Base-by-base conservation (phyloP, 2,329 filamentous ascomycete species). In the Claviceps cyperi region DNA sequence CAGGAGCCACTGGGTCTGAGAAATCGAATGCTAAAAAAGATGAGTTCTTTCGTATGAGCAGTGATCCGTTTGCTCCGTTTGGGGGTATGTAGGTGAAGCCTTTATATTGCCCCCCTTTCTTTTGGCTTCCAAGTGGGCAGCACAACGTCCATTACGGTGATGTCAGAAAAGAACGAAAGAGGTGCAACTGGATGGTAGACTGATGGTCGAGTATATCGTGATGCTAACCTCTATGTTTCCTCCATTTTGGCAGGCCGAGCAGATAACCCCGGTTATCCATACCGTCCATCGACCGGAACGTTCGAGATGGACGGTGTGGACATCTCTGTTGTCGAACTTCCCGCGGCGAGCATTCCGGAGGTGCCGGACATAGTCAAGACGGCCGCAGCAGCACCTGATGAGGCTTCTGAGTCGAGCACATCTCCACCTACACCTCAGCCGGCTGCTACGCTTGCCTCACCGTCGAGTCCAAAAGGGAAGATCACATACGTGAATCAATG, bases 11-110 rank as follows among this genome's bases (percentile, higher is more conserved):
- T 9, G 24, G 43, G 7, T 51, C n/a, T 41, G 51, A 52, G 19
- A 52, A 52, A 9, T 17, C 13, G 15, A 39, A 19, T 19, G n/a
- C 51, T 54, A 22, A 53, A 59, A 46, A 59, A 60, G 36, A 52
- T 58, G 1, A 55, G 57, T 7, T 60, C 52, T 15, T 58, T 35
- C 36, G 15, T 32, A 21, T 36, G 22, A 28, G 43, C 5, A 32
- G 46, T 43, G 68, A 71, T 48, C 64, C 69, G 2, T 71, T 73
- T 57, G 68, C 66, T 1, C 64, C 67, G 11, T 72, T 72, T 60
- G 69, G 70, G 63, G 70, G 71, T 72, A 32, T 32, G 28, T 32
- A 57, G 62, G 53, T 53, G 35, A 21, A 35, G 44, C 6, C 4
- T 36, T 46, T 17, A 9, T 5, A 15, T 32, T 32, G 32, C n/a